These are phyloP conservation scores for Fusarium pseudocircinatum DNA, from an alignment of 2,329 filamentous ascomycete genomes.

Conservation along the genomic window DNA sequence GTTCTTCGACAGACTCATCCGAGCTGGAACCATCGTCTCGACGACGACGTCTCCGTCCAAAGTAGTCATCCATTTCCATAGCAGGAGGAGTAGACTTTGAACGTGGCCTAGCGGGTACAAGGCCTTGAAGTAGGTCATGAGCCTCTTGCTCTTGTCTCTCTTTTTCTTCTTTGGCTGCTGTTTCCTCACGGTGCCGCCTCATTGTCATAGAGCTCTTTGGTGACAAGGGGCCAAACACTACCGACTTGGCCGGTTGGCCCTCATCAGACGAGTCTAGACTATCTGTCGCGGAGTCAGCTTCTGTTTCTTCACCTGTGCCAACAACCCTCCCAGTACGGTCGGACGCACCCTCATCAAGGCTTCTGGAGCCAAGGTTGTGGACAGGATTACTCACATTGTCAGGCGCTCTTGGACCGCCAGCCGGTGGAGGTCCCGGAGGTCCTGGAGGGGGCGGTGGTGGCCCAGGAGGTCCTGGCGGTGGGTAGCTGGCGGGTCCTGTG, in stretches of 20 bases:
- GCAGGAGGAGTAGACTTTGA: constrained; percentile 40
- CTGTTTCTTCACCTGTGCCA: not conserved
- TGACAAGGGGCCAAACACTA: constrained; percentile 60
- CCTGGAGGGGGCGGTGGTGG: constrained; percentile 40
- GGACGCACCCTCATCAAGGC: constrained; percentile 52
- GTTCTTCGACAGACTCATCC: constrained; percentile 53
- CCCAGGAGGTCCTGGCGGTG: constrained; percentile 43
- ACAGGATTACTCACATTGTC: constrained; percentile 57
- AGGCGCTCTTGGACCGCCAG: constrained; percentile 49
- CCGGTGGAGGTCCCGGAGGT: constrained; percentile 48
- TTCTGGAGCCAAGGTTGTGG: constrained; percentile 42
- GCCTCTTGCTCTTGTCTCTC: constrained; percentile 28
- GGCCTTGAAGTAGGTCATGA: constrained; percentile 29
- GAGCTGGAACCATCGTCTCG: constrained; percentile 32
- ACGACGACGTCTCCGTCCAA: constrained; percentile 35
- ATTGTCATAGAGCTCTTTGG: constrained; percentile 60
- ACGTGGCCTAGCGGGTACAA: constrained; percentile 26
- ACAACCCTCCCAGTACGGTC: constrained; percentile 41
- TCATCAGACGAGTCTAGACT: constrained; percentile 37
- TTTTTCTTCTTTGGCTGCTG: constrained; percentile 38
- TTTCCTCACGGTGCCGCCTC: constrained; percentile 50
- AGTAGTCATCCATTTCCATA: constrained; percentile 43
- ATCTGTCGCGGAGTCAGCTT: constrained; percentile 44
- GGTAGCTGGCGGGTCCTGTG: constrained; percentile 4
- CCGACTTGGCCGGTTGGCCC: constrained; percentile 49